Percentiles rank a stretch among this genome's conserved stretches.
These are phyloP conservation scores for Macrotyloma uniflorum DNA, from an alignment of 306 rosid genomes.

Conservation along the genomic window DNA sequence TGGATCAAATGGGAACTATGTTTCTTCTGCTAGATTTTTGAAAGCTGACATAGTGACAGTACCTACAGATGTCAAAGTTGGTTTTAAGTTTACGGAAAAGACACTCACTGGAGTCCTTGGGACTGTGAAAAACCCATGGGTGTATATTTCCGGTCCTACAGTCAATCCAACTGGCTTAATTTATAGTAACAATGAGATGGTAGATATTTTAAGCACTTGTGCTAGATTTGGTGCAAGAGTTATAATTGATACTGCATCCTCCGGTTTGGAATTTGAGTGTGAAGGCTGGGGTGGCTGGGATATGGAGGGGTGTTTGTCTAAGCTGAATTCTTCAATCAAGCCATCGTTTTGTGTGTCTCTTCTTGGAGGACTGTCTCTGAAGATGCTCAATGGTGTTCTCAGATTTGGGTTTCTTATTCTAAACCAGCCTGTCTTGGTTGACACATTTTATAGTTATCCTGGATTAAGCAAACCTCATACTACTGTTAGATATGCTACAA, in stretches of 20 bases:
- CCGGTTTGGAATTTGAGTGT: constrained; percentile 88
- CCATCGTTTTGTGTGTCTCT: constrained; percentile 76
- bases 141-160: constrained; percentile 96
- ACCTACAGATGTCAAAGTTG: constrained; percentile 62
- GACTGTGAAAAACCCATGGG: constrained; percentile 78
- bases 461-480: constrained; percentile 87
- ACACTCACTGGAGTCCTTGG: constrained; percentile 60
- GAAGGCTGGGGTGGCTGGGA: constrained; percentile 88
- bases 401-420: constrained; percentile 82
- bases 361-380: constrained; percentile 88
- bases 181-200: constrained; percentile 77
- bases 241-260: constrained; percentile 85
- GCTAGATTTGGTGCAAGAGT: constrained; percentile 90
- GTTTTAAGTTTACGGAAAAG: constrained; percentile 74
- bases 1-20: constrained; percentile 89
- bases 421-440: constrained; percentile 64
- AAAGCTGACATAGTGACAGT: constrained; percentile 65
- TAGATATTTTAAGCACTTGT: constrained; percentile 61
- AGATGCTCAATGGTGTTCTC: constrained; percentile 77
- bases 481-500: constrained; percentile 85
- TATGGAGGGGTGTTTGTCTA: constrained; percentile 65
- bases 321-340: constrained; percentile 51
- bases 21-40: constrained; percentile 85
- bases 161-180: constrained; percentile 87
- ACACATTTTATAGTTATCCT: constrained; percentile 67